Evolutionary conservation across 768 basidiomycete species (phyloP).

Genomic region (Bullera alba): DNA sequence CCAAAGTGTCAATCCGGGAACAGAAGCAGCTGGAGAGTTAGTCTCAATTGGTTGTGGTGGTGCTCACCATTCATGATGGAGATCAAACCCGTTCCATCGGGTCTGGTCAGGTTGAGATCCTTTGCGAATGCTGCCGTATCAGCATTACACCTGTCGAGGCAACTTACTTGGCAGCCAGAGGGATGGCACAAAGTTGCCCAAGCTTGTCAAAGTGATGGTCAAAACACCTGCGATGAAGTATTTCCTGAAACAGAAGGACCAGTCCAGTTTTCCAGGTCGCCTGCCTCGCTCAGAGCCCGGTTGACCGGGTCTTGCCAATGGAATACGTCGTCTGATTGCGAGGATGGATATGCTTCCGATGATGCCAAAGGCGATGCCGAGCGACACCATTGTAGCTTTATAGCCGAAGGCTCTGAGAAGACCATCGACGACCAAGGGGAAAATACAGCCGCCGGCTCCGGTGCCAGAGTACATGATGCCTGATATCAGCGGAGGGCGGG

Average conservation of each 20-base stretch:
- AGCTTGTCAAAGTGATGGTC: conserved; percentile 27
- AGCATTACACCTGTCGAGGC: background rate
- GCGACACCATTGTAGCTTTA: conserved; percentile 35
- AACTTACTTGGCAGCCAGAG: conserved; percentile 27
- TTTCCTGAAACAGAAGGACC: conserved; percentile 14
- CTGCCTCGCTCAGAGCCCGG: conserved; percentile 1
- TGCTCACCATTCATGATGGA: conserved; percentile 35
- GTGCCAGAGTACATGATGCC: conserved; percentile 39
- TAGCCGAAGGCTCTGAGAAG: conserved; percentile 32
- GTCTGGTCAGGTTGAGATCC: conserved; percentile 23
- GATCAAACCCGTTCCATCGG: conserved; percentile 31
- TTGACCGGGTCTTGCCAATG: conserved; percentile 6
- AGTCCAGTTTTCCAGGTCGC: conserved; percentile 9
- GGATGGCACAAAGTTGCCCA: conserved; percentile 39
- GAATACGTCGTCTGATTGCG: conserved; percentile 34
- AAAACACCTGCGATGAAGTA: conserved; percentile 18
- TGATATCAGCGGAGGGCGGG: too few relatives aligned
- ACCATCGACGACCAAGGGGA: conserved; percentile 35
- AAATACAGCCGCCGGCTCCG: conserved; percentile 34
- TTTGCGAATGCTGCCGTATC: conserved; percentile 25
- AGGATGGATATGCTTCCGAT: conserved; percentile 17
- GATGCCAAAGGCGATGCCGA: conserved; percentile 26
- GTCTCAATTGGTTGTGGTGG: background rate
- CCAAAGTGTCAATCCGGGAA: conserved; percentile 27
- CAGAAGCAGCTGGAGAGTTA: conserved; percentile 29